These are phyloP conservation scores for Falciphora oryzae DNA, from an alignment of 2,329 filamentous ascomycete species.

Conservation along the genomic window DNA sequence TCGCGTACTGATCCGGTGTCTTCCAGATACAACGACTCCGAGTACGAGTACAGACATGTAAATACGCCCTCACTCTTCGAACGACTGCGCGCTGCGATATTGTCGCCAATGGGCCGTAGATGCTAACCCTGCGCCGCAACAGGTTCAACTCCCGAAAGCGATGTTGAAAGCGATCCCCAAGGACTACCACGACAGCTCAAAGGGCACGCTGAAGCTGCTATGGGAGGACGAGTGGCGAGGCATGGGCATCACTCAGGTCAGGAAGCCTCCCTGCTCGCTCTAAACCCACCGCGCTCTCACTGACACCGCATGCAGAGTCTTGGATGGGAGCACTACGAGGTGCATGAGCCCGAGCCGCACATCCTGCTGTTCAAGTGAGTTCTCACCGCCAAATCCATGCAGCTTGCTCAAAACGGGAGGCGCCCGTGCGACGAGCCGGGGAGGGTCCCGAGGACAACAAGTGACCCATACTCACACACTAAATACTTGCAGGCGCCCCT, in stretches of 20 bases:
- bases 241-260: constrained; percentile 92
- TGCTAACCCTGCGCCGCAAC: background rate
- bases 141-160: constrained; percentile 83
- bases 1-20: constrained; percentile 14
- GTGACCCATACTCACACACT: constrained; percentile 5
- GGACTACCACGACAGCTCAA: constrained; percentile 56
- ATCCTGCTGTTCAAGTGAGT: constrained; percentile 97
- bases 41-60: constrained; percentile 92
- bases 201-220: constrained; percentile 90
- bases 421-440: background rate
- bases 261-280: constrained; percentile 16
- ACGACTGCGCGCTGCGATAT: background rate
- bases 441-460: background rate
- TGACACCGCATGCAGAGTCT: constrained; percentile 61
- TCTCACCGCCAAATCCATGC: constrained; percentile 1
- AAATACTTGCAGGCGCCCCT: constrained; percentile 59
- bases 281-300: background rate
- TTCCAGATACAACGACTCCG: constrained; percentile 79
- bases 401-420: constrained; percentile 1
- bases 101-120: background rate
- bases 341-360: constrained; percentile 97
- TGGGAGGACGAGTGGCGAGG: constrained; percentile 99
- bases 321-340: constrained; percentile 99
- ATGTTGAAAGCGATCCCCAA: constrained; percentile 97
- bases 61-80: background rate